Evolutionary conservation across 768 basidiomycete genomes (phyloP), one percentile per base, ranked within the genome.

Genomic region (Boletus subparvulus): DNA sequence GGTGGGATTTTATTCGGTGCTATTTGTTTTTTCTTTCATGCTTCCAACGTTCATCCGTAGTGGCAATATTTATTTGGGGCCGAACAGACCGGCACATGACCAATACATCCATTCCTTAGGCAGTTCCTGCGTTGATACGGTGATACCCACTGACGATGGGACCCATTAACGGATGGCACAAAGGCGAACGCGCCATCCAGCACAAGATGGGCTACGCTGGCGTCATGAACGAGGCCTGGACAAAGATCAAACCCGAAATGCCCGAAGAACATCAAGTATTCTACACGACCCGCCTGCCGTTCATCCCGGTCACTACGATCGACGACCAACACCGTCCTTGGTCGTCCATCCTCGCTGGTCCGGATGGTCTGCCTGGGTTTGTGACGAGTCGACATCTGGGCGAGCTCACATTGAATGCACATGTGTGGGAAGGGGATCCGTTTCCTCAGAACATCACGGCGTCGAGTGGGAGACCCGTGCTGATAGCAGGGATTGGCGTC

Each of bases 401-500:
- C 70, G 71, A 56, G 71, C 72, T 30, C 59, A 84, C 36, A 58
- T 65, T 47, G 70, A 67, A 75, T 39, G 76, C 77, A 4, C 65
- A 66, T 19, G 55, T 81, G 5, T 84, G 81, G 82, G 72, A 77
- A 1, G 84, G 84, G 0, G 86, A 88, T 43, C 86, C 86, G 3
- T 68, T 86, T 14, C 40, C 70, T 30, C 67, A 76, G 44, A 81
- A 77, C 52, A 57, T 73, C 12, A 21, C 45, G 11, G 28, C 51
- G 7, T 37, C 59, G 14, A 54, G 6, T 13, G 45, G 36, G 2
- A 14, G 19, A 4, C 59, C 63, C 1, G 69, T 71, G 56, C 66
- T 84, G 21, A 72, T 83, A 17, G 83, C 83, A 5, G 85, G 86
- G 0, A 81, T 87, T 40, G 86, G 85, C 1, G 75, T 87, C 46